Percentiles rank a stretch among this genome's conserved stretches.
phyloP scores from a whole-genome alignment of 1,284 basidiomycete genomes.

The Ceratobasidium sp. region DNA sequence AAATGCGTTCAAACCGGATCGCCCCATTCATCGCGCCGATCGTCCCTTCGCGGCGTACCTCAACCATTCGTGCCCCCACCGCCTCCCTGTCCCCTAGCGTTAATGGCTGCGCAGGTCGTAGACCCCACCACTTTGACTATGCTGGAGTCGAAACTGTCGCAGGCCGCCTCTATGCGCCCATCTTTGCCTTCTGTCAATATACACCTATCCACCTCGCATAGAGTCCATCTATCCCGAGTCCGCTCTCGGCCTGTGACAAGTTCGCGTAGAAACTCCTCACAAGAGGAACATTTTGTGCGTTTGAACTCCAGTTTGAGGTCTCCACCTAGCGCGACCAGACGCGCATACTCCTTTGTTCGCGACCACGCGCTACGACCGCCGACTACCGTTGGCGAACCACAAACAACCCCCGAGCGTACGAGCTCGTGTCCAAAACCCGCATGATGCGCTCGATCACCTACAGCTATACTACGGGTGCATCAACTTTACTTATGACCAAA shows the following conservation, averaged over 20 bases:
- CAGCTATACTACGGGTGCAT: constrained; percentile 38
- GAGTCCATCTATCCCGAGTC: constrained; percentile 21
- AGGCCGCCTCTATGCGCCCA: constrained; percentile 23
- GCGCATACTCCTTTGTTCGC: constrained; percentile 35
- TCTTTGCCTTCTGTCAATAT: constrained; percentile 30
- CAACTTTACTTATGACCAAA: constrained; percentile 34
- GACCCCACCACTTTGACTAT: constrained; percentile 29
- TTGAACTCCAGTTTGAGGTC: constrained; percentile 14
- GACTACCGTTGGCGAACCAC: not conserved
- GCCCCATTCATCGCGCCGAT: constrained; percentile 41
- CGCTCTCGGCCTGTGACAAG: constrained; percentile 34
- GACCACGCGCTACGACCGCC: constrained; percentile 30
- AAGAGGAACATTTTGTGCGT: constrained; percentile 35
- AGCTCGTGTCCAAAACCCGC: constrained; percentile 39
- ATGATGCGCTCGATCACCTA: constrained; percentile 43
- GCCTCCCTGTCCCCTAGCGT: constrained; percentile 27
- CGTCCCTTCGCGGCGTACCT: constrained; percentile 24
- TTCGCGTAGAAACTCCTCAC: constrained; percentile 34
- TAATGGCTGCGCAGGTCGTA: constrained; percentile 31
- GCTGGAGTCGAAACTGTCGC: constrained; percentile 32
- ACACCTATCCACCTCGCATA: constrained; percentile 6
- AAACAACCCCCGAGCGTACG: constrained; percentile 12
- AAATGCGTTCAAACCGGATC: constrained; percentile 29
- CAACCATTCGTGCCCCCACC: constrained; percentile 13
- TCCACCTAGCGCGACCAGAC: constrained; percentile 26